Evolutionary conservation across 2,329 filamentous ascomycete species (phyloP), one percentile per base, ranked within the genome.

Genomic region (Scleromitrula shiraiana): DNA sequence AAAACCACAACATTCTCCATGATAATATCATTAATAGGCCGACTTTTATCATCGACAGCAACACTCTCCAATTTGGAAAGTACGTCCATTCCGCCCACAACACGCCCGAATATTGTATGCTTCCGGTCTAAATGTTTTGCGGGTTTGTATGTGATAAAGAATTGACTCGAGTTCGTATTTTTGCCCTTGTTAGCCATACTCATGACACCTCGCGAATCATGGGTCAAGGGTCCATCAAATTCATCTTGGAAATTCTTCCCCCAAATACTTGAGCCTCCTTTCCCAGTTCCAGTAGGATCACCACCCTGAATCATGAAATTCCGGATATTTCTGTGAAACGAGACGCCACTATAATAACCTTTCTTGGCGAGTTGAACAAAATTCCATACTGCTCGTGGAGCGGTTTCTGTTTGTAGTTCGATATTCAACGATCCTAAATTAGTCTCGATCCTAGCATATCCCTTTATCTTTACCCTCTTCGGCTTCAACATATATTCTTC

Each of bases 151-250:
- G 85, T 87, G 62, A 98, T 85, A 72, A 97, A 98, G 64, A 83
- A 98, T 67, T 98, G 93, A 57, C 81, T 88, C 7, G 87, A 93
- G 68, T 98, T 98, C 19, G 91, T 97, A 63, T 96, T 91, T 63
- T 96, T 96, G 50, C 93, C 93, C 65, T 98, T 98, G 68, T 98
- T 98, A 33, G 93, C 93, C 93, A 98, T 98, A 57, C 84, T 89
- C 22, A 94, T 63, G 0, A 90, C 78, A 10, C 93, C 93, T 23
- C 90, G 75, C 0, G 75, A 70, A 61, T 88, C 84, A 60, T 98
- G 93, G n/a, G 83, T 85, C 33, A 89, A 67, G 0, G 91, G 88
- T 0, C 90, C 89, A 14, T 96, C 89, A 53, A 97, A 84, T 64
- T 98, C 93, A 65, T 98, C 93, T 45, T 84, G 76, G 61, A 98